Conservation (phyloP, 106 monocot species). For the Vanilla planifolia region DNA sequence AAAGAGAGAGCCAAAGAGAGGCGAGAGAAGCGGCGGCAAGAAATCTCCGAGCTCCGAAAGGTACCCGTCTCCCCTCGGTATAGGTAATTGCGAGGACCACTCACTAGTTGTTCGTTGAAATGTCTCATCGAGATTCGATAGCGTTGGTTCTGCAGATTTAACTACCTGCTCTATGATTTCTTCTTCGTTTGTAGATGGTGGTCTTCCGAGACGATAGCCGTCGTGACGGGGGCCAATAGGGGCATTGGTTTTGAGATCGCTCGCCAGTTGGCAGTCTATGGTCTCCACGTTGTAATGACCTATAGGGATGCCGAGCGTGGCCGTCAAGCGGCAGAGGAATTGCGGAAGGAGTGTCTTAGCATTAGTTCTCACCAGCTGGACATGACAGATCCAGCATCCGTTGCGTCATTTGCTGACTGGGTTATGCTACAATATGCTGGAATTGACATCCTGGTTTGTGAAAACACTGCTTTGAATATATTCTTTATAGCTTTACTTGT, state of each 20-base stretch:
- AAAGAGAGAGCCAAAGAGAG: slow-evolving; percentile 72
- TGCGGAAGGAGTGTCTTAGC: slow-evolving; percentile 23
- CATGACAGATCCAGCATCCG: slow-evolving; percentile 41
- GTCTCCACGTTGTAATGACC: slow-evolving; percentile 59
- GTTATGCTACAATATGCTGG: slow-evolving; percentile 39
- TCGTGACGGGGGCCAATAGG: slow-evolving; percentile 70
- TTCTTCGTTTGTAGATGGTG: slow-evolving; percentile 43
- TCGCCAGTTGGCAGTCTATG: slow-evolving; percentile 52
- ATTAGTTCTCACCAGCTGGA: slow-evolving; percentile 61
- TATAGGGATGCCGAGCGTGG: slow-evolving; percentile 46
- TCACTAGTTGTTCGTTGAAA: slow-evolving; percentile 24
- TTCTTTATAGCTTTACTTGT: too few species aligned
- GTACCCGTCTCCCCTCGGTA: slow-evolving; percentile 33
- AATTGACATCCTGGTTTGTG: slow-evolving; percentile 73
- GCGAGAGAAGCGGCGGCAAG: slow-evolving; percentile 46
- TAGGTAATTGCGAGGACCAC: slow-evolving; percentile 17
- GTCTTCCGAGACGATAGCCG: slow-evolving; percentile 58
- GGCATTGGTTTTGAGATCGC: slow-evolving; percentile 87
- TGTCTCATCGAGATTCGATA: background rate
- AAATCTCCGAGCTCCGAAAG: slow-evolving; percentile 53
- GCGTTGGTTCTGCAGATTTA: background rate
- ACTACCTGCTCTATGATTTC: background rate
- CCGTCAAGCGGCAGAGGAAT: slow-evolving; percentile 16
- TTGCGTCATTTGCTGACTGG: slow-evolving; percentile 45
- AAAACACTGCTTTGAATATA: background rate